Evolutionary conservation across 1,284 basidiomycete genomes (phyloP), one percentile per base, ranked within the genome.

Genomic region (Sanguinoderma infundibulare): DNA sequence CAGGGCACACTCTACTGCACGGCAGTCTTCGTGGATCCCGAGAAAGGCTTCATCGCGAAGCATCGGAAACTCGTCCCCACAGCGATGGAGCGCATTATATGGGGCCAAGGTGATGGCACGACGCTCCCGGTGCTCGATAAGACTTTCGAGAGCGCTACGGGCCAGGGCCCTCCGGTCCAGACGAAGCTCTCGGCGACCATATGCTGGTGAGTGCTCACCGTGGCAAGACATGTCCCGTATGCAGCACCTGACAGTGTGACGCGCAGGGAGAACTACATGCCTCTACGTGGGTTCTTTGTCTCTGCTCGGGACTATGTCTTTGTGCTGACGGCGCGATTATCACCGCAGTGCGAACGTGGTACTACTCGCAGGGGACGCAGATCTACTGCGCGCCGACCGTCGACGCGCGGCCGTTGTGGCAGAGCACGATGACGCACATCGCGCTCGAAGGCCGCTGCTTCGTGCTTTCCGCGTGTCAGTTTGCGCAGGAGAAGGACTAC

Each of bases 41-140:
- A 68, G 12, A 75, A 82, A n/a, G 84, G 85, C 8, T 79, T 86
- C 39, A 73, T 91, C 12, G 83, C 79, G 12, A 89, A 87, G 66
- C 90, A 91, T 70, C 78, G 90, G n/a, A 92, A 92, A 73, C 72
- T 92, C 28, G 80, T 88, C 72, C 90, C 90, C 1, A 92, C 91
- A 3, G 91, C 81, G 0, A 75, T 80, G 36, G 91, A 92, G 71
- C 77, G 89, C 28, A 73, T 90, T 5, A 82, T 92, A 15, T 93
- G 91, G 91, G 85, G 86, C 1, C 82, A 84, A 69, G 84, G 86
- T 0, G 81, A 74, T 28, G 64, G 67, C 3, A 69, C 69, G 14
- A 77, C 76, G 1, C 61, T 78, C 3, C 72, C 75, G 22, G 75
- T 78, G 5, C 46, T 74, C 32, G 66, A 70, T 15, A 68, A 70